Evolutionary conservation across 805 yeast species (phyloP).

Genomic region (Naumovozyma baii): DNA sequence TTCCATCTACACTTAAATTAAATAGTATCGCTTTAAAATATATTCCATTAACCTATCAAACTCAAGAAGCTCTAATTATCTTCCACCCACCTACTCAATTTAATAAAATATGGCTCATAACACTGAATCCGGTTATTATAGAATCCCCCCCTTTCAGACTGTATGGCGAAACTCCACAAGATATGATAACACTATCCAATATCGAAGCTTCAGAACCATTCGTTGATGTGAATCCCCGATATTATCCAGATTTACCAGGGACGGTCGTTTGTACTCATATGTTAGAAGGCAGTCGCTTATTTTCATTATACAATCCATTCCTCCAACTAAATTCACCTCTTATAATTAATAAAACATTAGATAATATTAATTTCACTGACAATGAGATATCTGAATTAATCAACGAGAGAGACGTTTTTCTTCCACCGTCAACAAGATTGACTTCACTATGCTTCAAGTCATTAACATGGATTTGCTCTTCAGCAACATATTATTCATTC

Average conservation of each 20-base stretch:
- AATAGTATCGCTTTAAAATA: constrained; percentile 20
- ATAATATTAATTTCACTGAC: too few species aligned
- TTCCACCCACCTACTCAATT: constrained; percentile 36
- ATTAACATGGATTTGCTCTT: constrained; percentile 12
- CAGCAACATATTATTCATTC: constrained; percentile 9
- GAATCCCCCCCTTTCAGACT: constrained; percentile 20
- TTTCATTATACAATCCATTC: constrained; percentile 28
- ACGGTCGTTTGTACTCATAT: constrained; percentile 20
- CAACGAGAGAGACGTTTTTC: neutral
- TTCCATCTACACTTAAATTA: constrained; percentile 12
- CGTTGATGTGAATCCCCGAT: neutral
- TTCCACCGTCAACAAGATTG: constrained; percentile 5
- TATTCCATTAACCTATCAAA: constrained; percentile 31
- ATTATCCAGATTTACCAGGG: constrained; percentile 27
- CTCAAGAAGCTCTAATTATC: constrained; percentile 54
- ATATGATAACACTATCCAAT: constrained; percentile 12
- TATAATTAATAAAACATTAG: too few species aligned
- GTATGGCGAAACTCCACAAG: constrained; percentile 22
- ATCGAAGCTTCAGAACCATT: constrained; percentile 1
- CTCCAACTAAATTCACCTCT: constrained; percentile 21
- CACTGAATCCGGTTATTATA: constrained; percentile 18
- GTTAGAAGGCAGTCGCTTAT: constrained; percentile 2
- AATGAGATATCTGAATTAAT: too few species aligned
- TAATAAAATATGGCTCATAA: constrained; percentile 41
- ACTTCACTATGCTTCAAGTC: constrained; percentile 15